Evolutionary conservation across 768 basidiomycete species (phyloP).

Genomic region (Paxillus ammoniavirescens): DNA sequence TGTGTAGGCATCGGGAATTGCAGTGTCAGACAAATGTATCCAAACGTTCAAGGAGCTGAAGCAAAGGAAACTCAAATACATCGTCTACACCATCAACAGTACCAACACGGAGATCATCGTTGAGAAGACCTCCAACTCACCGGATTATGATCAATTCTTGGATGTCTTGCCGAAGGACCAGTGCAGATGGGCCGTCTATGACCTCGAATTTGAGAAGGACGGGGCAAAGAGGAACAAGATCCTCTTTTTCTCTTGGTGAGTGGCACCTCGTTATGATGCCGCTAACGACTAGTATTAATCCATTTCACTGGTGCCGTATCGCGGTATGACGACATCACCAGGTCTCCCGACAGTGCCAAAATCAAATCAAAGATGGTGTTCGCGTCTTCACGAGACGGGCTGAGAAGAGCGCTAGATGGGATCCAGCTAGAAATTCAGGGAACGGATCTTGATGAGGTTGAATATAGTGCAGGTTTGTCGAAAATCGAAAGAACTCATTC

Average conservation of each 20-base stretch:
- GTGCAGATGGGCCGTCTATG: constrained; percentile 91
- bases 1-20: constrained; percentile 37
- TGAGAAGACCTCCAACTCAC: constrained; percentile 53
- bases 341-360: constrained; percentile 84
- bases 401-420: constrained; percentile 72
- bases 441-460: constrained; percentile 74
- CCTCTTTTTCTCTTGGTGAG: constrained; percentile 81
- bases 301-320: constrained; percentile 2
- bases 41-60: constrained; percentile 22
- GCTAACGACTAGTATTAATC: neutral
- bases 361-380: constrained; percentile 93
- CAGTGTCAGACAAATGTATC: constrained; percentile 52
- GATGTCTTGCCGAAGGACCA: constrained; percentile 67
- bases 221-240: constrained; percentile 83
- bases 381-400: constrained; percentile 82
- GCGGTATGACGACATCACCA: constrained; percentile 32
- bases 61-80: constrained; percentile 67
- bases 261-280: constrained; percentile 15
- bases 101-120: constrained; percentile 74
- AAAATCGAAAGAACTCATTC: neutral
- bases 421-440: constrained; percentile 83
- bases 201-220: constrained; percentile 78
- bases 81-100: constrained; percentile 71
- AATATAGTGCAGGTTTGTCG: constrained; percentile 62
- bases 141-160: constrained; percentile 72